Evolutionary conservation across 441 rosid species (phyloP).

Genomic region (Arabidopsis lyrata): DNA sequence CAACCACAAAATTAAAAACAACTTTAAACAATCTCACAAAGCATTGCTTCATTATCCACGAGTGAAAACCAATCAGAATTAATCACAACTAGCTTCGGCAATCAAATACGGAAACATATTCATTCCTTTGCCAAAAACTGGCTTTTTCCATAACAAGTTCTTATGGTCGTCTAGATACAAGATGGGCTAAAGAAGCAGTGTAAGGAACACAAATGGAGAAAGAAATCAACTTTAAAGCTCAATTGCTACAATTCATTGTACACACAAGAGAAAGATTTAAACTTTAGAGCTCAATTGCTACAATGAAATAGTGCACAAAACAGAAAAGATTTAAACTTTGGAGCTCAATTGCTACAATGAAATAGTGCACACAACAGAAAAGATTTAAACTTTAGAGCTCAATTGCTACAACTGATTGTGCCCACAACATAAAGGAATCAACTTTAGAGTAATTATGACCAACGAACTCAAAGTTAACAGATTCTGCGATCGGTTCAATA

Average conservation of each 20-base stretch:
- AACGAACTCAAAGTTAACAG: constrained; percentile 11
- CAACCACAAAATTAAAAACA: constrained; percentile 16
- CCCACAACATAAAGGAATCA: neutral
- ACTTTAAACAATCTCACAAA: neutral
- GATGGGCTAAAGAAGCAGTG: neutral
- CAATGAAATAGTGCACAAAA: no score
- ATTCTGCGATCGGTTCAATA: neutral
- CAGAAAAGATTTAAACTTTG: no score
- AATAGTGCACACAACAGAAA: neutral
- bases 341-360: no score
- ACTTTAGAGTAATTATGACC: neutral
- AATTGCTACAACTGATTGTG: neutral
- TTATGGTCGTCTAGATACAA: neutral
- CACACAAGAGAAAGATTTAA: no score
- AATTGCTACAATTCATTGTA: no score
- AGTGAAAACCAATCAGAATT: no score
- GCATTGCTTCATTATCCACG: no score
- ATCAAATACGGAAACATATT: constrained; percentile 21
- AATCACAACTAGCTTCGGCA: no score
- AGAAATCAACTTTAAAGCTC: neutral
- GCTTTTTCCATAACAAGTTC: constrained; percentile 2
- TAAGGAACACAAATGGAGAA: neutral
- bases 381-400: neutral
- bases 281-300: no score
- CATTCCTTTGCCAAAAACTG: neutral